These are phyloP conservation scores for Colletotrichum sp. DNA, from an alignment of 2,329 filamentous ascomycete genomes.

Conservation along the genomic window DNA sequence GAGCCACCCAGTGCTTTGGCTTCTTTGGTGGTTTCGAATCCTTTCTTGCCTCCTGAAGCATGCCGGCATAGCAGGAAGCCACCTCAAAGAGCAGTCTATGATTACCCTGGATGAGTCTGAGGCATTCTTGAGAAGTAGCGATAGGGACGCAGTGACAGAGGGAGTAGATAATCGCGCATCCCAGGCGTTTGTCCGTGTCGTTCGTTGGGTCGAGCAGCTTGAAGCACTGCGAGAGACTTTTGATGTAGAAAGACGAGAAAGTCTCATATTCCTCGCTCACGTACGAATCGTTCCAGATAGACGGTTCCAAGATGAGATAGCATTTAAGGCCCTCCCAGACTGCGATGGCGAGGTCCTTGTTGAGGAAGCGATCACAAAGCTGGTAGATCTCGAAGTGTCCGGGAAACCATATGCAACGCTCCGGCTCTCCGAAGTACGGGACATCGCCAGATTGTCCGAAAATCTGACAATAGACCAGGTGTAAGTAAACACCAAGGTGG, in stretches of 20 bases:
- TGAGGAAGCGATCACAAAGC: background rate
- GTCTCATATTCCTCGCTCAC: background rate
- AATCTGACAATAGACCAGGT: background rate
- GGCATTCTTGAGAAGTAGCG: background rate
- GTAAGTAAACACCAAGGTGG: background rate
- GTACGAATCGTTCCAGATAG: background rate
- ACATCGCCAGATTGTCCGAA: background rate
- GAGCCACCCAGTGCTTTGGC: too few relatives aligned
- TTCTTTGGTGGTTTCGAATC: too few relatives aligned
- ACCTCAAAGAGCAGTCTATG: background rate
- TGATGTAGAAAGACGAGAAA: background rate
- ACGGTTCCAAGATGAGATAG: background rate
- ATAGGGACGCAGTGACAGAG: background rate
- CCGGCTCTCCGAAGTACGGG: background rate
- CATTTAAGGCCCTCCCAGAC: background rate
- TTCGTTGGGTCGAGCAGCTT: background rate
- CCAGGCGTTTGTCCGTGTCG: too few relatives aligned
- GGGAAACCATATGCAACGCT: background rate
- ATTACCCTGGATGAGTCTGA: background rate
- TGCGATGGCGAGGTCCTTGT: background rate
- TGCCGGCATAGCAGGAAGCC: background rate
- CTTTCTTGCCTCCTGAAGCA: too few relatives aligned
- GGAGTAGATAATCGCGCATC: background rate
- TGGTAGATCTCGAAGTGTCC: background rate
- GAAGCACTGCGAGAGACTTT: background rate